Conservation (phyloP, 1,284 basidiomycete genomes). For the Cerioporus squamosus region DNA sequence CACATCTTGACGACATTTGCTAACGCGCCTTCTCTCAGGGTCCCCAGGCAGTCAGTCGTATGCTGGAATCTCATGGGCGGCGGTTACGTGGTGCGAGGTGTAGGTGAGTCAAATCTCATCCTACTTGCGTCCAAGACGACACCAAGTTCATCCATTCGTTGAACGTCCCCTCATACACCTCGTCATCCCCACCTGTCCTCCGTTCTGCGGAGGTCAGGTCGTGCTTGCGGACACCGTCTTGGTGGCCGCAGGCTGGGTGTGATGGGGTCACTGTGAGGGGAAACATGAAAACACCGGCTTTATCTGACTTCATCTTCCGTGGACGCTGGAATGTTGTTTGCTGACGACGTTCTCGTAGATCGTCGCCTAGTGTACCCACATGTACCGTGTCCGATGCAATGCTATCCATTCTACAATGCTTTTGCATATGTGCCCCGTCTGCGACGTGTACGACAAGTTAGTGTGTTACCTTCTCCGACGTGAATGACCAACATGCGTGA, state of each 20-base stretch:
- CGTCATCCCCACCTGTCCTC: constrained; percentile 36
- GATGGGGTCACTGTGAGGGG: constrained; percentile 39
- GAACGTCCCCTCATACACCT: constrained; percentile 51
- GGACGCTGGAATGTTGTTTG: background rate
- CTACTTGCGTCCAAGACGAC: constrained; percentile 48
- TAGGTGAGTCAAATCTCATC: constrained; percentile 28
- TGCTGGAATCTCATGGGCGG: too few species aligned
- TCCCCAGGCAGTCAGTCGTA: background rate
- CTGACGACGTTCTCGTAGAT: background rate
- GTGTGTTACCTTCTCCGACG: too few species aligned
- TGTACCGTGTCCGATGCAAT: background rate
- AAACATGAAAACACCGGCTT: constrained; percentile 70
- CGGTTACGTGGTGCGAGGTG: background rate
- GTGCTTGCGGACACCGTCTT: constrained; percentile 52
- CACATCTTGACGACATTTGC: constrained; percentile 8
- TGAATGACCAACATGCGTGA: too few species aligned
- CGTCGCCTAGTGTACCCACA: too few species aligned
- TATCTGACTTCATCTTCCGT: constrained; percentile 53
- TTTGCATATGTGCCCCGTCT: too few species aligned
- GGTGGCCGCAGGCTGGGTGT: constrained; percentile 45
- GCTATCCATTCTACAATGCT: too few species aligned
- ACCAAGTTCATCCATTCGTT: constrained; percentile 87
- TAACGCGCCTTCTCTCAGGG: constrained; percentile 11
- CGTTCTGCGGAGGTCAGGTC: constrained; percentile 30
- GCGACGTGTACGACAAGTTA: too few species aligned